These are phyloP conservation scores for Penicillium goetzii DNA, from an alignment of 495 filamentous ascomycete species.

Conservation along the genomic window DNA sequence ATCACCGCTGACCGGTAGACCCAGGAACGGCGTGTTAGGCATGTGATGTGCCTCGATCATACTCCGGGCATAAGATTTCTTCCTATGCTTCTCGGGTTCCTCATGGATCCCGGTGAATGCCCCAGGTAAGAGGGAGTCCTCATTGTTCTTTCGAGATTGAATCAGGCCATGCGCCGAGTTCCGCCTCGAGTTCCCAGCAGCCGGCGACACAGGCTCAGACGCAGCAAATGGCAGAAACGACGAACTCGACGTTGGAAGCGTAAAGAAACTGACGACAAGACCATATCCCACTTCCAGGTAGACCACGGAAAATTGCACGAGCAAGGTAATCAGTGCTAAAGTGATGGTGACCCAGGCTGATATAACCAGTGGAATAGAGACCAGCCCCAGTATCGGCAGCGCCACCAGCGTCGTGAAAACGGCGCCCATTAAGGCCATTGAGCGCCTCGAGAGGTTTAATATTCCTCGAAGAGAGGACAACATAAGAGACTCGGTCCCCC, in stretches of 20 bases:
- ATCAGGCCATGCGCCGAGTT: constrained; percentile 32
- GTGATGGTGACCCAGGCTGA: constrained; percentile 71
- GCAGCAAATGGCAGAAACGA: constrained; percentile 40
- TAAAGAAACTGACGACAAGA: constrained; percentile 61
- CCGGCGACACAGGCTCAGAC: constrained; percentile 38
- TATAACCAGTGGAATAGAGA: constrained; percentile 69
- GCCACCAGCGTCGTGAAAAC: constrained; percentile 58
- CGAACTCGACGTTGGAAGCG: constrained; percentile 39
- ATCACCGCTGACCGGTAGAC: constrained; percentile 41
- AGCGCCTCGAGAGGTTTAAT: constrained; percentile 5
- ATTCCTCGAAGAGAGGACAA: neutral
- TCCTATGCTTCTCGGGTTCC: constrained; percentile 18
- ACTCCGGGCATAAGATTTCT: constrained; percentile 26
- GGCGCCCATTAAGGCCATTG: constrained; percentile 15
- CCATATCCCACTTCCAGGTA: constrained; percentile 70
- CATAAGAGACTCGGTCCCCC: neutral
- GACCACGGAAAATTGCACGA: constrained; percentile 65
- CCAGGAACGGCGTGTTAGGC: constrained; percentile 27
- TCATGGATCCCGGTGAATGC: constrained; percentile 15
- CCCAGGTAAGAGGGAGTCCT: constrained; percentile 20
- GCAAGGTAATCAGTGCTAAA: constrained; percentile 66
- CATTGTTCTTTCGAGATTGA: constrained; percentile 24
- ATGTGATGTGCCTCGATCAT: constrained; percentile 31
- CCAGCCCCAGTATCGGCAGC: constrained; percentile 64
- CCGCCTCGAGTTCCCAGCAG: constrained; percentile 32